phyloP scores from a whole-genome alignment of 495 filamentous ascomycete genomes.

The Xylaria palmicola region DNA sequence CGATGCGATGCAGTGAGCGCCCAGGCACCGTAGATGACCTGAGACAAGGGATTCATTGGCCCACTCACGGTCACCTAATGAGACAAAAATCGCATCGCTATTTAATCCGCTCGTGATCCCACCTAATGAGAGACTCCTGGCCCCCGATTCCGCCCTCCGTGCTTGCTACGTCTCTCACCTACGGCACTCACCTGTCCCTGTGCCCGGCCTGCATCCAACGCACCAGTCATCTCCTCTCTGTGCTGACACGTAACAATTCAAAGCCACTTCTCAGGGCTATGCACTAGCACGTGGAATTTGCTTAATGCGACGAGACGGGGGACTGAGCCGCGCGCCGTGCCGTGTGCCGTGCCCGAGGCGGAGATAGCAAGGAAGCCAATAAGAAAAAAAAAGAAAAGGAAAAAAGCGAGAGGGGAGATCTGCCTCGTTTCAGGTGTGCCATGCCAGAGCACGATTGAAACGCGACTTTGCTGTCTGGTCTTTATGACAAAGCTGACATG shows the following conservation, averaged over 20 bases:
- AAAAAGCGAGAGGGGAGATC: neutral
- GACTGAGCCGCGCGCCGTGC: neutral
- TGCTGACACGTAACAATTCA: neutral
- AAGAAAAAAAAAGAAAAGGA: neutral
- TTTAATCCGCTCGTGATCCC: neutral
- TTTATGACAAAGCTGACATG: neutral
- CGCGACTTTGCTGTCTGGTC: neutral
- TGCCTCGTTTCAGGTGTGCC: constrained; percentile 6
- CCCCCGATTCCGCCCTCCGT: neutral
- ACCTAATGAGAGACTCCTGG: neutral
- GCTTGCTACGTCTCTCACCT: neutral
- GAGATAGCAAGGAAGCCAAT: neutral
- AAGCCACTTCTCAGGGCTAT: neutral
- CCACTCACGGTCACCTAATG: neutral
- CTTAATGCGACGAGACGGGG: neutral
- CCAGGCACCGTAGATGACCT: neutral
- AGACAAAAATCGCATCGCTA: neutral
- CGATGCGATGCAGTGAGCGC: neutral
- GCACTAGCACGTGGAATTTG: neutral
- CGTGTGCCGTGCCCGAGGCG: neutral
- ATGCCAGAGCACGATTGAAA: constrained; percentile 1
- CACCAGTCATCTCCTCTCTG: too few species aligned
- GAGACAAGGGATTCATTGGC: neutral
- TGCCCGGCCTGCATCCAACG: neutral
- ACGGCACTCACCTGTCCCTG: neutral